A percentile compares a stretch with the other conserved stretches of the same genome.
phyloP scores from a whole-genome alignment of 2,329 filamentous ascomycete genomes.

The Septoria linicola region DNA sequence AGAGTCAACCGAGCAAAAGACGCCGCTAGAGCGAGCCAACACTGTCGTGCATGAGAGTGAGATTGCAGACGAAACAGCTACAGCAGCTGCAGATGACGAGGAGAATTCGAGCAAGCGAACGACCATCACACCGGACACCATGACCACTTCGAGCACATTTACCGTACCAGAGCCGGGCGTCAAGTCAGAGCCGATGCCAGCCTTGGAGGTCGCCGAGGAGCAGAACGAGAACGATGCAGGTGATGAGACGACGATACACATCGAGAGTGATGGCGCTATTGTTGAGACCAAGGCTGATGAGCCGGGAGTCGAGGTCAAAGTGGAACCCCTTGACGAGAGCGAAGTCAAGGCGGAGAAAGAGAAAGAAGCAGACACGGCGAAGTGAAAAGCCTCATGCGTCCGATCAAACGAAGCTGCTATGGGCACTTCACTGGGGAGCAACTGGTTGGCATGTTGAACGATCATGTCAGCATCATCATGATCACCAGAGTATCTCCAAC shows the following conservation, averaged over 20 bases:
- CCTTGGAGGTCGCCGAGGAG: not conserved
- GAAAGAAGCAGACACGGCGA: not conserved
- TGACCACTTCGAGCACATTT: not conserved
- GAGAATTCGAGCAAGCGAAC: conserved; percentile 3
- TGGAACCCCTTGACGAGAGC: conserved; percentile 18
- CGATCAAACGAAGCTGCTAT: too few species aligned
- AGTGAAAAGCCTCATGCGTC: not conserved
- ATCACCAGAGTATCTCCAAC: too few species aligned
- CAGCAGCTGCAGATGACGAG: conserved; percentile 53
- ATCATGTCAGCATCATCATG: too few species aligned
- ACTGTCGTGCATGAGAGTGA: conserved; percentile 26
- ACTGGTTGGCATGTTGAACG: too few species aligned
- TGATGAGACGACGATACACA: conserved; percentile 15
- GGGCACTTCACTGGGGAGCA: too few species aligned
- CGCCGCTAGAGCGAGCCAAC: conserved; percentile 30
- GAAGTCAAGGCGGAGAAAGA: not conserved
- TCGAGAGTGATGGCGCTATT: not conserved
- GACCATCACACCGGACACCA: conserved; percentile 4
- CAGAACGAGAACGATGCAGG: conserved; percentile 5
- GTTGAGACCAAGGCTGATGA: conserved; percentile 13
- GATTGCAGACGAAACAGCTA: not conserved
- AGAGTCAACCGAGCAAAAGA: conserved; percentile 24
- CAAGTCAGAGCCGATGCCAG: too few species aligned
- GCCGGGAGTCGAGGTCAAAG: conserved; percentile 20
- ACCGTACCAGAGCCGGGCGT: not conserved